Evolutionary conservation across 1,139 yeast species (phyloP), one percentile per base, ranked within the genome.

Genomic region (Pichia sp.): DNA sequence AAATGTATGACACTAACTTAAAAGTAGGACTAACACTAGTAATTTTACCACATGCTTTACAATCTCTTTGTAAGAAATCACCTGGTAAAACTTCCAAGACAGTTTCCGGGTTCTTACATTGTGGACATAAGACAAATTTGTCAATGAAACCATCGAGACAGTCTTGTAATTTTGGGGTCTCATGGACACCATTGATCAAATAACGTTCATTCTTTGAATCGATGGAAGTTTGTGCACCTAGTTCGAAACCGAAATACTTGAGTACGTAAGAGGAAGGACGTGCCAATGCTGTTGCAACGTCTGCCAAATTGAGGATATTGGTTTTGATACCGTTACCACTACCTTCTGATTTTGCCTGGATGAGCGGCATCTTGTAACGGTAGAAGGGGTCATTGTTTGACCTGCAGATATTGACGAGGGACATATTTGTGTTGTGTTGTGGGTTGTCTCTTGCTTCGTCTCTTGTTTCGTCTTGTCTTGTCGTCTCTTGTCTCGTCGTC

Each of bases 271-370:
- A 67, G 29, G 96, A 78, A 26, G 98, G 96, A 63, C 99, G 78
- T 47, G 86, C 84, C 50, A 91, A 71, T 19, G 98, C 94, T 58
- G 96, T 78, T 28, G 97, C 94, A 45, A 91, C 96, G 58, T 91
- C 98, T 27, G 84, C 67, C 42, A 87, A 77, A 63, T 91, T 93
- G 49, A 86, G 76, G 41, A 93, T 80, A 40, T 93, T 94, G 22
- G 99, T 91, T 62, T 87, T 88, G 66, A 91, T 91, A 74, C 99
- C 99, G 66, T 91, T 91, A 67, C 99, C 99, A 62, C 96, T 77
- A 62, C 98, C 98, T 67, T 91, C 98, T 50, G 87, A 87, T 74
- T 93, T 91, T 49, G 96, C 86, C 67, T 85, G 93, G 63, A 91
- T 79, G 33, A 93, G 81, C 58, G 98, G 98, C 98, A 91, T 91